phyloP scores from a whole-genome alignment of 1,139 yeast genomes.

The Geotrichum cucujoidarum region DNA sequence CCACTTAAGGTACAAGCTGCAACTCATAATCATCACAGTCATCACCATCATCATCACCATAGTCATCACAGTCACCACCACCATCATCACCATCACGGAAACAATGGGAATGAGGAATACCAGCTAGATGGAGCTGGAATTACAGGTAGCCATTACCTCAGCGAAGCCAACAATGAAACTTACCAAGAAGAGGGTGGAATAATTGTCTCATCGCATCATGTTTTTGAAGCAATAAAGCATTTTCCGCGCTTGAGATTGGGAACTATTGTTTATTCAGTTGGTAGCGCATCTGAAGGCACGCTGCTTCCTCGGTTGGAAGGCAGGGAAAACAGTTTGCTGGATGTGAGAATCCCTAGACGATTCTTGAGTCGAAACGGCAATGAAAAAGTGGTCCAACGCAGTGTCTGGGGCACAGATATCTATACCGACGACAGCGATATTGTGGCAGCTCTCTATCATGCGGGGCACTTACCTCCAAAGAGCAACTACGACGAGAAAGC shows the following conservation, averaged over 20 bases:
- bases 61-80: constrained; percentile 17
- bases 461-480: constrained; percentile 55
- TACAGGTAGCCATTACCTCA: not conserved
- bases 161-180: constrained; percentile 10
- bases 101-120: not conserved
- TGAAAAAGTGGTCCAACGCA: constrained; percentile 46
- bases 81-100: constrained; percentile 17
- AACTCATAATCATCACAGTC: constrained; percentile 18
- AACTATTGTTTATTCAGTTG: constrained; percentile 54
- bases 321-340: constrained; percentile 56
- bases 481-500: constrained; percentile 16
- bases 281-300: constrained; percentile 25
- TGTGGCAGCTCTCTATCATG: constrained; percentile 65
- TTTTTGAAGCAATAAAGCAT: constrained; percentile 43
- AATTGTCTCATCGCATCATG: constrained; percentile 44
- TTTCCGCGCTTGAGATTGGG: constrained; percentile 55
- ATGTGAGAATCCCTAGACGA: constrained; percentile 54
- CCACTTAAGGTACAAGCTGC: constrained; percentile 19
- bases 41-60: constrained; percentile 16
- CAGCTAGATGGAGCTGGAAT: constrained; percentile 1
- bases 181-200: constrained; percentile 23
- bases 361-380: constrained; percentile 34
- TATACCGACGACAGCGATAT: constrained; percentile 93
- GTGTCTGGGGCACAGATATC: constrained; percentile 86
- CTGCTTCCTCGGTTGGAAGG: constrained; percentile 40